Base-by-base conservation (phyloP, 2,329 filamentous ascomycete genomes). In the Arthrobotrys megalospora region DNA sequence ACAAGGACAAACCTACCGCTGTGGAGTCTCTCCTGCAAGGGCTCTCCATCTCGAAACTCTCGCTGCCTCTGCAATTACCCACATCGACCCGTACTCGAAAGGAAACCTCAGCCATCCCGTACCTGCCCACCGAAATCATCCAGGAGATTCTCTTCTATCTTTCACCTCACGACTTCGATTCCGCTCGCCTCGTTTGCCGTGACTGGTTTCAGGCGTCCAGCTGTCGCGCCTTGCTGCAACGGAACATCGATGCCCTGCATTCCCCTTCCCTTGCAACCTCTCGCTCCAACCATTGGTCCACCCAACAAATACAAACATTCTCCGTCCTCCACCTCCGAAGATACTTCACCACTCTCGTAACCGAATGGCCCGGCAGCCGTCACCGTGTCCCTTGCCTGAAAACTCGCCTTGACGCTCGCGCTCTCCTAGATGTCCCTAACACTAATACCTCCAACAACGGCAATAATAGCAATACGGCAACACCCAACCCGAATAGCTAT, bases 61-160 rank as follows among this genome's bases (percentile, higher is more conserved):
- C 55, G 14, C 21, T 32, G 34, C 34, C 38, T 16, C 43, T 24
- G 24, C 24, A 28, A 50, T 43, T 43, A 36, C 53, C 38, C 36
- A 45, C 47, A 36, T 43, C 53, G n/a, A 21, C 52, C 32, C 62
- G 53, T 28, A 28, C 68, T n/a, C 36, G 43, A 21, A 69, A 63
- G 45, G 58, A 71, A 65, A 24, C 50, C 43, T 10, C 38, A 10
- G 53, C 19, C 6, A 53, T 76, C 34, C 71, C 76, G 12, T 67
- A 76, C 38, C 76, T 81, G 16, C 80, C 80, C 10, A 76, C 76
- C 60, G 80, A 81, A 47, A 75, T 81, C 43, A 47, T 81, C 34
- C 80, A 81, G 36, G 80, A 80, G 55, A 77, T 81, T n/a, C 76
- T 80, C 58, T 75, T 66, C 36, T 71, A 79, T 16, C 79, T 81